Percentiles rank a stretch among this genome's conserved stretches.
phyloP scores from a whole-genome alignment of 768 basidiomycete species.

The Psilocybe azurescens region DNA sequence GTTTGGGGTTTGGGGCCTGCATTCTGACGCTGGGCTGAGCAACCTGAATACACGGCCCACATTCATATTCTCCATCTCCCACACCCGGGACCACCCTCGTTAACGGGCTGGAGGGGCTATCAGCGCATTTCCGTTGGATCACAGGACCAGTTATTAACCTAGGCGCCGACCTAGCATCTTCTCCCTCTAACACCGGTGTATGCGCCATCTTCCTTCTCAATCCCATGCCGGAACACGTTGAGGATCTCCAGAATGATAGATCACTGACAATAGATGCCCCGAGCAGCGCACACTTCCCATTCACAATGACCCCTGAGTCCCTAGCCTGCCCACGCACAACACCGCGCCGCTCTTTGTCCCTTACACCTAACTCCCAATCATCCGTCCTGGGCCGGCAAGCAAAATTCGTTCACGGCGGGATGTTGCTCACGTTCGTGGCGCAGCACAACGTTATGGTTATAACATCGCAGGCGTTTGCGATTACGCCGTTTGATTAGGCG shows the following conservation, averaged over 20 bases:
- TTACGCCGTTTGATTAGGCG: conserved; percentile 27
- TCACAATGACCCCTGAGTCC: conserved; percentile 29
- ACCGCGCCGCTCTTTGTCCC: conserved; percentile 8
- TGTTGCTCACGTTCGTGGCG: conserved; percentile 31
- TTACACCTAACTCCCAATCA: conserved; percentile 6
- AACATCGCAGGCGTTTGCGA: conserved; percentile 29
- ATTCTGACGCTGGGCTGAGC: background rate
- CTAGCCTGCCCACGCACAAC: conserved; percentile 28
- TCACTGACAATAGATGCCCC: conserved; percentile 27
- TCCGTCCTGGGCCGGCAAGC: conserved; percentile 32
- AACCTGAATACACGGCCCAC: conserved; percentile 30
- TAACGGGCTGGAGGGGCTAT: conserved; percentile 27
- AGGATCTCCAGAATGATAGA: conserved; percentile 26
- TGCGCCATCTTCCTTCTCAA: conserved; percentile 23
- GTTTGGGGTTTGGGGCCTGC: too few relatives aligned
- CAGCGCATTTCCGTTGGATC: conserved; percentile 30
- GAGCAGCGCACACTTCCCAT: conserved; percentile 26
- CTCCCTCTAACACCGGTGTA: conserved; percentile 18
- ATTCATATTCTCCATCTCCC: conserved; percentile 24
- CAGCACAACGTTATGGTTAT: conserved; percentile 33
- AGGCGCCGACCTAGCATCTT: background rate
- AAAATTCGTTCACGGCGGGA: conserved; percentile 25
- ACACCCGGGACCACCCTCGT: conserved; percentile 17
- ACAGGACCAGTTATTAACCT: conserved; percentile 31
- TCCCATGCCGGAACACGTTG: conserved; percentile 24